These are phyloP conservation scores for Hyphopichia wangnamkhiaoensis DNA, from an alignment of 1,139 yeast genomes.

Conservation along the genomic window DNA sequence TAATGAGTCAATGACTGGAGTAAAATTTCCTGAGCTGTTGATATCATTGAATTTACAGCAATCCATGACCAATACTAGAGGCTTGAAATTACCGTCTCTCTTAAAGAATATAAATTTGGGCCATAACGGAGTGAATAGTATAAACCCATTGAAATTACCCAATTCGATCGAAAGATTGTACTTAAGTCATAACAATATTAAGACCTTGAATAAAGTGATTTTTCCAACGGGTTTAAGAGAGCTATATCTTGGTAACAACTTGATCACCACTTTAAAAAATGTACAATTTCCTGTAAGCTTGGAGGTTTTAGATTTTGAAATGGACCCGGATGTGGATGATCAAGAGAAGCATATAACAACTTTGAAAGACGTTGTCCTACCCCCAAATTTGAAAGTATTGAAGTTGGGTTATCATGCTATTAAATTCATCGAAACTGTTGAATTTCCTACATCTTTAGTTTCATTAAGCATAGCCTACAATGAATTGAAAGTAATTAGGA, in stretches of 20 bases:
- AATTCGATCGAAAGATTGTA: constrained; percentile 39
- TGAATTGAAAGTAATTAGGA: constrained; percentile 40
- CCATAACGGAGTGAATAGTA: constrained; percentile 48
- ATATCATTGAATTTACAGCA: constrained; percentile 41
- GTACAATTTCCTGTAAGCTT: constrained; percentile 41
- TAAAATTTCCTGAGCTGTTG: constrained; percentile 46
- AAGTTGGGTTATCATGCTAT: constrained; percentile 45
- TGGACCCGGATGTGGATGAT: constrained; percentile 45
- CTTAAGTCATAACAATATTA: constrained; percentile 44
- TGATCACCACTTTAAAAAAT: constrained; percentile 47
- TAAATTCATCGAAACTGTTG: constrained; percentile 39
- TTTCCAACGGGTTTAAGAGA: constrained; percentile 39
- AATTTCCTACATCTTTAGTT: constrained; percentile 37
- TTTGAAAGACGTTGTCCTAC: constrained; percentile 44
- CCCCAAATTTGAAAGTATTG: constrained; percentile 36
- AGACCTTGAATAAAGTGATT: constrained; percentile 46
- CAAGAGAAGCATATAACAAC: constrained; percentile 46
- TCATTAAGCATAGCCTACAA: constrained; percentile 41
- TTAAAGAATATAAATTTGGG: constrained; percentile 35
- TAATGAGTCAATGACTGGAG: constrained; percentile 50
- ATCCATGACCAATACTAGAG: constrained; percentile 50
- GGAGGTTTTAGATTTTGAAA: constrained; percentile 43
- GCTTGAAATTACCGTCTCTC: constrained; percentile 40
- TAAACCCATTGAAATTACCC: constrained; percentile 48
- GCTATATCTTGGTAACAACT: constrained; percentile 44